phyloP scores from a whole-genome alignment of 192 early-diverging fungal species.

The Linnemannia zychae region DNA sequence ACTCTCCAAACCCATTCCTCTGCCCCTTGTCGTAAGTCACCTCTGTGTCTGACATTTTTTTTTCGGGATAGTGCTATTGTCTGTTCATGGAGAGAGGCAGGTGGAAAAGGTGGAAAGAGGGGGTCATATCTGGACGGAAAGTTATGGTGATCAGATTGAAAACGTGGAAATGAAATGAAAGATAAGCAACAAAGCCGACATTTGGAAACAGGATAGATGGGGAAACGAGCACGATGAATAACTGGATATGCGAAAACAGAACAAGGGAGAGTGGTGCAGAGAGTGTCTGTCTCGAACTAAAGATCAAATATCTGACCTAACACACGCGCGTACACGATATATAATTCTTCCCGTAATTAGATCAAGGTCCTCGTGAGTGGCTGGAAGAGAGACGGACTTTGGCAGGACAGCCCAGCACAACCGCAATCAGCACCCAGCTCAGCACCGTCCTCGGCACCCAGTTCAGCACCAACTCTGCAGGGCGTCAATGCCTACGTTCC shows the following conservation, averaged over 20 bases:
- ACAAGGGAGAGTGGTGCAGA: neutral
- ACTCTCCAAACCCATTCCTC: slow-evolving; percentile 61
- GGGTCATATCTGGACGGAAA: no score
- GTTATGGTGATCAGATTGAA: no score
- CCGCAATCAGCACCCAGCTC: slow-evolving; percentile 28
- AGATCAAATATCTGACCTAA: neutral
- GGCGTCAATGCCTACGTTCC: slow-evolving; percentile 36
- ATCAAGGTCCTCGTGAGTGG: slow-evolving; percentile 66
- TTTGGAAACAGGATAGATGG: no score
- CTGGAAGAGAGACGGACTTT: slow-evolving; percentile 69
- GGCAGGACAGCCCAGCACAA: slow-evolving; percentile 60
- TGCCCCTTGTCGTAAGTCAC: slow-evolving; percentile 60
- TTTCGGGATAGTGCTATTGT: no score
- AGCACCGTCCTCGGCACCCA: slow-evolving; percentile 19
- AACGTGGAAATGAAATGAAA: neutral
- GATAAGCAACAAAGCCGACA: no score
- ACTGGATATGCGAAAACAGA: neutral
- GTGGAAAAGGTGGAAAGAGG: neutral
- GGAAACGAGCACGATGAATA: no score
- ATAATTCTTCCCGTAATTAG: slow-evolving; percentile 26
- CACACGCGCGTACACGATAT: no score
- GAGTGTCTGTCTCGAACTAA: no score
- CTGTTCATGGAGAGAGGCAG: neutral
- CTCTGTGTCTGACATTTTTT: neutral
- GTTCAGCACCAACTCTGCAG: neutral